Percentiles rank a stretch among this genome's conserved stretches.
Conservation (phyloP, 176 grass and related monocot species). For the Hsuehochloa calcarea region DNA sequence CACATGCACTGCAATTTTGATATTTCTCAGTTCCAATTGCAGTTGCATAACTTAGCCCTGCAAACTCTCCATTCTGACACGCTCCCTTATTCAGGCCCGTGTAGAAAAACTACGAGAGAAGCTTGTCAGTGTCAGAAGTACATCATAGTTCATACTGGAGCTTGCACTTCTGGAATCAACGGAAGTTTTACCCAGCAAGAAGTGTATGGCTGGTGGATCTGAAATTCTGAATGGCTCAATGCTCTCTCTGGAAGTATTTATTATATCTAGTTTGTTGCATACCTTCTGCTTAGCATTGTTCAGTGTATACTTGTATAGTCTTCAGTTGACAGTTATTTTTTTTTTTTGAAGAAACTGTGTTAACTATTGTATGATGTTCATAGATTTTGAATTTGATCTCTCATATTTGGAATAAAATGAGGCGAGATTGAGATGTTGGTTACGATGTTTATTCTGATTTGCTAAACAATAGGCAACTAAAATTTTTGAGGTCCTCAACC, state of each 20-base stretch:
- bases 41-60: neutral
- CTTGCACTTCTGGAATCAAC: neutral
- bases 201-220: neutral
- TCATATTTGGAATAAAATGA: constrained; percentile 14
- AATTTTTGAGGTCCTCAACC: no score
- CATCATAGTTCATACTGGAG: constrained; percentile 30
- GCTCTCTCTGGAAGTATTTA: constrained; percentile 5
- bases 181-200: constrained; percentile 12
- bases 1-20: neutral
- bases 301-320: neutral
- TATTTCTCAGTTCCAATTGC: neutral
- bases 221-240: neutral
- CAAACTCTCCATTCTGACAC: constrained; percentile 3
- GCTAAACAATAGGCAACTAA: no score
- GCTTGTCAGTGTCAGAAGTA: constrained; percentile 34
- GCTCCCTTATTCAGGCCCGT: constrained; percentile 51
- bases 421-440: neutral
- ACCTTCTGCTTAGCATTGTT: constrained; percentile 16
- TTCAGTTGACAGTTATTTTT: neutral
- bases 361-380: neutral
- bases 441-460: no score
- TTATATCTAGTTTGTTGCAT: neutral
- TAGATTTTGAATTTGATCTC: neutral
- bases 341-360: neutral
- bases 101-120: constrained; percentile 65